Evolutionary conservation across 192 early-diverging fungal species (phyloP).

Genomic region (Backusella psychrophila): DNA sequence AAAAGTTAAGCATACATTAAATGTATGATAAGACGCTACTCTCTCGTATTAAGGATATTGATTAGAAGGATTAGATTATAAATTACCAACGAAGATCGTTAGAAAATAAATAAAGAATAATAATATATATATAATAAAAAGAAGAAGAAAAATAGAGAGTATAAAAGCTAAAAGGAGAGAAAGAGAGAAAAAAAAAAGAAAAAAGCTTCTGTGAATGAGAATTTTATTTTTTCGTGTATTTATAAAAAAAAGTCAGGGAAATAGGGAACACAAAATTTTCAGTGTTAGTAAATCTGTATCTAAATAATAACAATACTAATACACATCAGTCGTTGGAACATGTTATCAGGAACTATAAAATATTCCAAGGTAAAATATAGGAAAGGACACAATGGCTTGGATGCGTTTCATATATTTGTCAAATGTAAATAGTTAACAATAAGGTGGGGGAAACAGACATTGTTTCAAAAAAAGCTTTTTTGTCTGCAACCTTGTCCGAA

Average conservation of each 20-base stretch:
- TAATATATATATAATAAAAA: constrained; percentile 6
- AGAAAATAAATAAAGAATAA: background rate
- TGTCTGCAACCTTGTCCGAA: constrained; percentile 16
- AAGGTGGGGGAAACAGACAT: constrained; percentile 6
- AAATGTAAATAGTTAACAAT: background rate
- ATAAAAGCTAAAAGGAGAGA: constrained; percentile 2
- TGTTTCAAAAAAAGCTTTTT: constrained; percentile 7
- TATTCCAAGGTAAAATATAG: constrained; percentile 5
- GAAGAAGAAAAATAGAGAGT: constrained; percentile 1
- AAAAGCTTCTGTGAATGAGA: background rate
- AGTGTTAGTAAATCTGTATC: background rate
- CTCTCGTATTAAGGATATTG: background rate
- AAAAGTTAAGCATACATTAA: background rate
- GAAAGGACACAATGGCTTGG: background rate
- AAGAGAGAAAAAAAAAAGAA: background rate
- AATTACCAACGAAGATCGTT: background rate
- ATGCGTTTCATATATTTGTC: background rate
- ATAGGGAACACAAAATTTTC: constrained; percentile 6
- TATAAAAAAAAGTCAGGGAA: constrained; percentile 3
- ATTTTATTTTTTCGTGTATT: constrained; percentile 7
- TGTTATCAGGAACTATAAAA: background rate
- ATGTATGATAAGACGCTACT: background rate
- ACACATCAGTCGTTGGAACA: background rate
- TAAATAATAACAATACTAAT: constrained; percentile 9
- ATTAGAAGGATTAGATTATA: background rate